phyloP scores from a whole-genome alignment of 225 moss, liverwort and hornwort species.

The Physcomitrellopsis africana region DNA sequence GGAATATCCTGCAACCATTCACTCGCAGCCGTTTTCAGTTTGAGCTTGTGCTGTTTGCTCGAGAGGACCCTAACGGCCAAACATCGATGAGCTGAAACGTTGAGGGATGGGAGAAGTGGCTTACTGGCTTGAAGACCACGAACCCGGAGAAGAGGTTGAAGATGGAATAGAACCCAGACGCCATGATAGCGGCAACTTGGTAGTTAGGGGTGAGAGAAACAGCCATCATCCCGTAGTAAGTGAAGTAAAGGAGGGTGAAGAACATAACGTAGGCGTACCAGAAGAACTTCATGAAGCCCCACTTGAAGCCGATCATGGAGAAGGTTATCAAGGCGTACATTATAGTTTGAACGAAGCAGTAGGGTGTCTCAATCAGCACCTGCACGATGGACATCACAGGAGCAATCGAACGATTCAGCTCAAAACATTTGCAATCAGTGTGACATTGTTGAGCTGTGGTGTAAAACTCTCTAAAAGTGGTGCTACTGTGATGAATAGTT shows the following conservation, averaged over 20 bases:
- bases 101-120: not conserved
- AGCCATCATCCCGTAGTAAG: conserved; percentile 41
- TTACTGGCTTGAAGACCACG: conserved; percentile 33
- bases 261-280: conserved; percentile 36
- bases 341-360: conserved; percentile 28
- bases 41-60: not conserved
- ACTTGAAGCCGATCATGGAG: conserved; percentile 30
- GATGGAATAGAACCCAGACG: conserved; percentile 36
- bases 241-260: conserved; percentile 38
- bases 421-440: not conserved
- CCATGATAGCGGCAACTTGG: conserved; percentile 33
- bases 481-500: too few species aligned
- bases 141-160: conserved; percentile 40
- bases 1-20: conserved; percentile 38
- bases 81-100: not conserved
- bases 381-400: not conserved
- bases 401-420: too few species aligned
- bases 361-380: conserved; percentile 35
- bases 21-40: not conserved
- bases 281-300: conserved; percentile 29
- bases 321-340: conserved; percentile 32
- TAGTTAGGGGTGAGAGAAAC: conserved; percentile 40
- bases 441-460: not conserved
- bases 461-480: too few species aligned
- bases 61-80: not conserved